Conservation (phyloP, 2,329 filamentous ascomycete genomes). For the Sporothrix inflata region DNA sequence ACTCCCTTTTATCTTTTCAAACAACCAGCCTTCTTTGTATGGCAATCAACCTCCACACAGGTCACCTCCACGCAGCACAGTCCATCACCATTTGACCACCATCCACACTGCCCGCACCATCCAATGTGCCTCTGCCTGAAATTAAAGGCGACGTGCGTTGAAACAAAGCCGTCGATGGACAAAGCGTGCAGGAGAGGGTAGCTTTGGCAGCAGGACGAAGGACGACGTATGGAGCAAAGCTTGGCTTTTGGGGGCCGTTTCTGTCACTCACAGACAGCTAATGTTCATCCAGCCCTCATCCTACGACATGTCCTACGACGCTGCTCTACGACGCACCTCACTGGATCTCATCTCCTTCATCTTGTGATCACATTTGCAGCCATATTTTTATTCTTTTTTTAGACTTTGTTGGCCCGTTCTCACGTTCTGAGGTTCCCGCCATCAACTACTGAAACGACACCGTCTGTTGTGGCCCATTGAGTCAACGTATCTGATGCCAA, state of each 20-base stretch:
- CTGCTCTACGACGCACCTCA: background rate
- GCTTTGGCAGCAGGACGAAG: background rate
- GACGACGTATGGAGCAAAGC: background rate
- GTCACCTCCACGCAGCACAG: background rate
- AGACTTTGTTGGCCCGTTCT: background rate
- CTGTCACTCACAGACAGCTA: background rate
- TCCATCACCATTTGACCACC: background rate
- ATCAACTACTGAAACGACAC: background rate
- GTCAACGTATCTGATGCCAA: background rate
- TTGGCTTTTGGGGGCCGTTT: background rate
- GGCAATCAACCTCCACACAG: background rate
- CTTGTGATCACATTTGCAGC: background rate
- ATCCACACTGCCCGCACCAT: background rate
- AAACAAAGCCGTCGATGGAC: background rate
- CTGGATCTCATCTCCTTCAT: background rate
- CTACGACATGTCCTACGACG: background rate
- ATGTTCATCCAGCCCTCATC: background rate
- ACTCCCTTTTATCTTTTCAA: background rate
- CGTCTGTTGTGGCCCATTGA: background rate
- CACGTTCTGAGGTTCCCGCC: no score
- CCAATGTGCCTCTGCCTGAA: background rate
- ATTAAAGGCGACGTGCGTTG: slow-evolving; percentile 10
- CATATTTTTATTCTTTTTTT: background rate
- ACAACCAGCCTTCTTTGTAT: background rate
- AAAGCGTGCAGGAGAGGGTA: slow-evolving; percentile 15